A percentile compares a stretch with the other conserved stretches of the same genome.
These are phyloP conservation scores for Clitoria ternatea DNA, from an alignment of 306 rosid genomes.

Conservation along the genomic window DNA sequence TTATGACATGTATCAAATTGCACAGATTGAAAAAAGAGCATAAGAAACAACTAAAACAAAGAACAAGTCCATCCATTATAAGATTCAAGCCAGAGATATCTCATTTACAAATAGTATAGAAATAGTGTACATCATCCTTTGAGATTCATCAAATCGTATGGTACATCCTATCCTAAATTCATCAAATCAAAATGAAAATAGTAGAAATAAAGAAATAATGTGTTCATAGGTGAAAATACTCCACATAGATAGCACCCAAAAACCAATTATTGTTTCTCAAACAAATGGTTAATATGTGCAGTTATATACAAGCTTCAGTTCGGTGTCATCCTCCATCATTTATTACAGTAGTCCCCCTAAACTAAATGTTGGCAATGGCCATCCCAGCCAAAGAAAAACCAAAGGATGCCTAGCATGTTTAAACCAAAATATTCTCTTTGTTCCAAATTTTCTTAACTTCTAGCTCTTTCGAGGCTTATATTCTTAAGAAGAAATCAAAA, in stretches of 20 bases:
- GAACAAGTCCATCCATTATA: neutral
- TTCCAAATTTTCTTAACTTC: neutral
- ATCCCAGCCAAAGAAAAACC: neutral
- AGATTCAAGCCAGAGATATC: slow-evolving; percentile 14
- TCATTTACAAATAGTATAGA: neutral
- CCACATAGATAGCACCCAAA: neutral
- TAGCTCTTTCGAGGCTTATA: neutral
- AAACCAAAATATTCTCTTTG: neutral
- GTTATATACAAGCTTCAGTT: neutral
- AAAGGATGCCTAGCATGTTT: neutral
- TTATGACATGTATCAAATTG: neutral
- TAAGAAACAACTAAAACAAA: neutral
- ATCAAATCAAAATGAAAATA: neutral
- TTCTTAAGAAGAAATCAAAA: neutral
- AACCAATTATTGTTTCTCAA: neutral
- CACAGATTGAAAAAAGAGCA: slow-evolving; percentile 2
- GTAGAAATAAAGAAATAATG: neutral
- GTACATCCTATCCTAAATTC: neutral
- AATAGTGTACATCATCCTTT: neutral
- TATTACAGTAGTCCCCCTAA: neutral
- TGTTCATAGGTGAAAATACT: neutral
- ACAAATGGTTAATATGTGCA: neutral
- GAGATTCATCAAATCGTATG: neutral
- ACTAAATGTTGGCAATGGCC: neutral
- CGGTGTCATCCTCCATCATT: neutral